phyloP scores from a whole-genome alignment of 768 basidiomycete genomes.

The Collybia sordida region DNA sequence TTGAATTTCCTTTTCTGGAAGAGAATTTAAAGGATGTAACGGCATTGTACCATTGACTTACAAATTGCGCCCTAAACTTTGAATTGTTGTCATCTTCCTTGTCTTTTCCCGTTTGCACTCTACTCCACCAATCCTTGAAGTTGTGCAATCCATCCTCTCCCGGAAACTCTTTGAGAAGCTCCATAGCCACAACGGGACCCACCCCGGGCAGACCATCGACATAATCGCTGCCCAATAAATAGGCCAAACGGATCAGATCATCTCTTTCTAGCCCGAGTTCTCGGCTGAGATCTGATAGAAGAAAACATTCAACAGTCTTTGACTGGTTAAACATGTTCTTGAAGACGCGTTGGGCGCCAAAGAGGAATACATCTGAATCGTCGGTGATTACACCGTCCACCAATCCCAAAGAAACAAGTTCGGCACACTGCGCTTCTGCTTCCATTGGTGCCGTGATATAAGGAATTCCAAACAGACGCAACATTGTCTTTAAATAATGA shows the following conservation, averaged over 20 bases:
- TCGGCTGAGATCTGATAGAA: slow-evolving; percentile 76
- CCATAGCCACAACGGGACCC: slow-evolving; percentile 96
- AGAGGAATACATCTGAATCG: slow-evolving; percentile 98
- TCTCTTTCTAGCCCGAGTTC: slow-evolving; percentile 88
- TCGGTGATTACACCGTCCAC: slow-evolving; percentile 99
- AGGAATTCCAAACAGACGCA: slow-evolving; percentile 94
- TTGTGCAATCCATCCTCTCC: slow-evolving; percentile 79
- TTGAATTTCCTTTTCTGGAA: slow-evolving; percentile 88
- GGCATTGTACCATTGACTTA: slow-evolving; percentile 35
- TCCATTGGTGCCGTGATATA: slow-evolving; percentile 99
- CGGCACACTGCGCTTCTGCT: slow-evolving; percentile 98
- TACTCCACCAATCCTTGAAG: slow-evolving; percentile 94
- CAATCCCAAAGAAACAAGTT: slow-evolving; percentile 78
- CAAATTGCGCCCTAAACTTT: slow-evolving; percentile 83
- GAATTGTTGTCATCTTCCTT: slow-evolving; percentile 67
- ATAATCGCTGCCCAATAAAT: slow-evolving; percentile 96
- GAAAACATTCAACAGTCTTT: slow-evolving; percentile 97
- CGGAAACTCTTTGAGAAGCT: slow-evolving; percentile 90
- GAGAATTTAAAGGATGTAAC: neutral
- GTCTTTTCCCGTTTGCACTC: slow-evolving; percentile 90
- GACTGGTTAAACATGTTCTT: slow-evolving; percentile 99
- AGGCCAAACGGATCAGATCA: slow-evolving; percentile 85
- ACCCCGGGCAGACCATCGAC: slow-evolving; percentile 89
- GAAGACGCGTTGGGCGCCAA: slow-evolving; percentile 93
- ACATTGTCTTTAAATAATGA: slow-evolving; percentile 60